Evolutionary conservation across 805 yeast species (phyloP), one percentile per base, ranked within the genome.

Genomic region (Komagataella pseudopastoris): DNA sequence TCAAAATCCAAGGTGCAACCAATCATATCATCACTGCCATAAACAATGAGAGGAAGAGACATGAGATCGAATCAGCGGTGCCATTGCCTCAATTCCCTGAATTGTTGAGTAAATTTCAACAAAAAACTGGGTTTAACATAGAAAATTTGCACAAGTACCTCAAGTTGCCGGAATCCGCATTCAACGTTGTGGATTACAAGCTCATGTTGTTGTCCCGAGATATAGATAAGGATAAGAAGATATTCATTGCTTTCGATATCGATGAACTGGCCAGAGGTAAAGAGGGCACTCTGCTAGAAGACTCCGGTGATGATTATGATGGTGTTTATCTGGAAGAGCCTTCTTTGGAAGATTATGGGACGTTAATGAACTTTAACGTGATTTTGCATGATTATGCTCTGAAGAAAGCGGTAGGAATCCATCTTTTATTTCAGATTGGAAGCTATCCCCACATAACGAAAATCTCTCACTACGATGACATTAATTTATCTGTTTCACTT

Each of bases 361-460:
- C 51, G 30, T 50, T 44, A 23, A 46, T 54, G 39, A 52, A 52
- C 20, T 52, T 54, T 23, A 53, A 54, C 43, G n/a, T 54, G 20
- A 52, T 54, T 14, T 23, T 52, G 17, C 50, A 48, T 14, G 48
- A 54, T 22, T 23, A 47, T 12, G 10, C 5, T 7, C 20, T 47
- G 16, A 46, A 51, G 10, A 46, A 48, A 24, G 48, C 53, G n/a
- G 46, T 54, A 23, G 53, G 52, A 18, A 50, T 51, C 43, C 55
- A 54, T 20, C 51, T 52, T 12, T 48, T 24, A 18, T 44, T 54
- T 14, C 47, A 49, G 2, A 23, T 47, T 43, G 50, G 51, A 18
- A 52, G 51, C 8, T 43, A 30, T 16, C 48, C 53, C 8, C 49
- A 48, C 49, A 49, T 54, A n/a, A 55, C 52, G 17, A 22, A 49